Evolutionary conservation across 345 rosid species (phyloP), one percentile per base, ranked within the genome.

Genomic region (Gossypium mustelinum): DNA sequence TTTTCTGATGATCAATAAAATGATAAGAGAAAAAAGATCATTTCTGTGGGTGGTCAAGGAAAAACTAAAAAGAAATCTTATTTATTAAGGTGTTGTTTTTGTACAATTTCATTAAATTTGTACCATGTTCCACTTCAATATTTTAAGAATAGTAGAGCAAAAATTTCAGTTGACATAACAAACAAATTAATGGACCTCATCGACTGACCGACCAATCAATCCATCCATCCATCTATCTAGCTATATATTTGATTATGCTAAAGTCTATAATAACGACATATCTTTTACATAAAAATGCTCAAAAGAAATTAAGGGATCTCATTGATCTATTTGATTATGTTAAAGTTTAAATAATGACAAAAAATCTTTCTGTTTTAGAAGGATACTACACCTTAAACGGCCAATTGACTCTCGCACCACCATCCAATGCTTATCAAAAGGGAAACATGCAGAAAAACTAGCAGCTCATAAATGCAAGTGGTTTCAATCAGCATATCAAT

Each of bases 381-480:
- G 18, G 55, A 67, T 67, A 68, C 9, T 24, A 13, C 29, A 22
- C 41, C 56, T 47, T 22, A 67, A 47, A 24, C 9, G 1, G 39
- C 3, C 4, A 14, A 68, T 48, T 14, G 44, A 44, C 44, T 73
- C n/a, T 14, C 17, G 10, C 27, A 24, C 44, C 43, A 58, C 61
- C 13, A 11, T 16, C 16, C 10, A 58, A 47, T 0, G 56, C 76
- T 27, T 47, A 60, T 22, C 12, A 61, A 25, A 45, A 7, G 17
- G 44, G 25, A 61, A 61, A 48, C 48, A n/a, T 45, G 14, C 39
- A 3, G 41, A 73, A 41, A 66, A 78, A 78, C 7, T 3, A 68
- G 69, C 48, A 62, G 29, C 50, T 41, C 45, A 16, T 47, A 20
- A 73, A 50, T 24, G 48, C 13, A 60, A 39, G 73, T 43, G 5